Conservation (phyloP, 2,329 filamentous ascomycete species). For the Venturia asperata region DNA sequence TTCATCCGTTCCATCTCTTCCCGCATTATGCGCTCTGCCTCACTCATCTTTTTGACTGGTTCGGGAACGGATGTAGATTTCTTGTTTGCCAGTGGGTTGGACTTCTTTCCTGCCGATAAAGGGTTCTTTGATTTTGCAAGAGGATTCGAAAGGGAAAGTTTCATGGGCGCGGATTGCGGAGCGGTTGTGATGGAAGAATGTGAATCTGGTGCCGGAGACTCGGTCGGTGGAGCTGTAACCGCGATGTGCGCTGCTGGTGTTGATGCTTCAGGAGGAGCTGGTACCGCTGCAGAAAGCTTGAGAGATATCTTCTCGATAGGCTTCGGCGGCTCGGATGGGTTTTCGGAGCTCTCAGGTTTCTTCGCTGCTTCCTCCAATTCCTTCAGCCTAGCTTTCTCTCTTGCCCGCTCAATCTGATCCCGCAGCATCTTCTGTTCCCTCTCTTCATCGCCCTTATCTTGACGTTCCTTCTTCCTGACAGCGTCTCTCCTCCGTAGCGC, state of each 20-base stretch:
- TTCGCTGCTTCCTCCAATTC: constrained; percentile 31
- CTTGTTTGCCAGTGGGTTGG: constrained; percentile 64
- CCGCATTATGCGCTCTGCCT: constrained; percentile 83
- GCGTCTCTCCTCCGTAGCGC: constrained; percentile 74
- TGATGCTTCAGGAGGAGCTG: constrained; percentile 25
- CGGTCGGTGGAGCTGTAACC: not conserved
- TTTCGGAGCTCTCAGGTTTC: constrained; percentile 20
- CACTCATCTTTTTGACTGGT: constrained; percentile 75
- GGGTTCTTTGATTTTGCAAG: constrained; percentile 61
- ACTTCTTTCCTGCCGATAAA: constrained; percentile 51
- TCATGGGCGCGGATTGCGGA: constrained; percentile 23
- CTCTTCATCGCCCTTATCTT: constrained; percentile 87
- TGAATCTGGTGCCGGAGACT: not conserved
- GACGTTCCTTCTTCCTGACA: constrained; percentile 71
- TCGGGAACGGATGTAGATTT: constrained; percentile 50
- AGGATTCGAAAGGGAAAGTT: constrained; percentile 59
- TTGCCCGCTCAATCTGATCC: constrained; percentile 67
- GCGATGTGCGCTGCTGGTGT: constrained; percentile 17
- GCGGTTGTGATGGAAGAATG: not conserved
- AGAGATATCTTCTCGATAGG: constrained; percentile 72
- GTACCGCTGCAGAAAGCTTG: constrained; percentile 44
- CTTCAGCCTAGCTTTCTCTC: constrained; percentile 34
- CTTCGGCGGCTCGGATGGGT: constrained; percentile 25
- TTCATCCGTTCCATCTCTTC: constrained; percentile 41
- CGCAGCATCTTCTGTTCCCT: constrained; percentile 74